These are phyloP conservation scores for Ophiostoma populinum DNA, from an alignment of 2,329 filamentous ascomycete genomes.

Conservation along the genomic window DNA sequence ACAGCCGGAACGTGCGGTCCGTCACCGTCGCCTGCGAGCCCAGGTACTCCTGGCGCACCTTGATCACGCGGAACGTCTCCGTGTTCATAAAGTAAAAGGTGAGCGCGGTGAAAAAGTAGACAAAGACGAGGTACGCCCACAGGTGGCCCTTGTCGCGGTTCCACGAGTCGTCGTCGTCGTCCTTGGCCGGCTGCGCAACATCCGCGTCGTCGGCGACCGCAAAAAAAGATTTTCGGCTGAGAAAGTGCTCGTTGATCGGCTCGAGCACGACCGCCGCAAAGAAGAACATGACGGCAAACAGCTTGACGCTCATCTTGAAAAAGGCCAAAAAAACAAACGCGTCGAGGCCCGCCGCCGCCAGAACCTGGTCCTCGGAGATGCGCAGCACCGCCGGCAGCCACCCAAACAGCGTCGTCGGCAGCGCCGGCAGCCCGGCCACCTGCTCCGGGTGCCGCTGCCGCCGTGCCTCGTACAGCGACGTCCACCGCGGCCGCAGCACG, in stretches of 20 bases:
- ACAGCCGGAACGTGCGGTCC: constrained; percentile 80
- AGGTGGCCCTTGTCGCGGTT: constrained; percentile 38
- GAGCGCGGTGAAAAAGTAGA: constrained; percentile 75
- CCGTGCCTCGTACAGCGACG: constrained; percentile 72
- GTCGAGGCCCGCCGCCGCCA: constrained; percentile 81
- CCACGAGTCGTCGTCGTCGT: constrained; percentile 18
- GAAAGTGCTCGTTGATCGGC: constrained; percentile 64
- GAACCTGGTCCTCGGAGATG: constrained; percentile 75
- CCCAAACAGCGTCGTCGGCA: constrained; percentile 74
- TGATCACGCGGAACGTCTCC: constrained; percentile 73
- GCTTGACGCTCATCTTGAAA: constrained; percentile 85
- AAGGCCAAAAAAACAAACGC: constrained; percentile 92
- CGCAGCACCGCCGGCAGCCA: constrained; percentile 80
- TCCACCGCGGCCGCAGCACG: constrained; percentile 81
- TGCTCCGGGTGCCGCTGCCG: constrained; percentile 43
- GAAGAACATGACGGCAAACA: constrained; percentile 63
- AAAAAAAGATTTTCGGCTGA: constrained; percentile 11
- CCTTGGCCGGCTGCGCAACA: no score
- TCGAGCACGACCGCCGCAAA: constrained; percentile 67
- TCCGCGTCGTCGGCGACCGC: no score
- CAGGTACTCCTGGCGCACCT: constrained; percentile 74
- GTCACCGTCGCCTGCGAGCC: constrained; percentile 91
- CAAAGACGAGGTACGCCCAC: constrained; percentile 90
- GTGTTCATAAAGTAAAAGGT: constrained; percentile 68
- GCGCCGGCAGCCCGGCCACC: constrained; percentile 47